phyloP scores from a whole-genome alignment of 768 basidiomycete species.

The Psilocybe sp. region DNA sequence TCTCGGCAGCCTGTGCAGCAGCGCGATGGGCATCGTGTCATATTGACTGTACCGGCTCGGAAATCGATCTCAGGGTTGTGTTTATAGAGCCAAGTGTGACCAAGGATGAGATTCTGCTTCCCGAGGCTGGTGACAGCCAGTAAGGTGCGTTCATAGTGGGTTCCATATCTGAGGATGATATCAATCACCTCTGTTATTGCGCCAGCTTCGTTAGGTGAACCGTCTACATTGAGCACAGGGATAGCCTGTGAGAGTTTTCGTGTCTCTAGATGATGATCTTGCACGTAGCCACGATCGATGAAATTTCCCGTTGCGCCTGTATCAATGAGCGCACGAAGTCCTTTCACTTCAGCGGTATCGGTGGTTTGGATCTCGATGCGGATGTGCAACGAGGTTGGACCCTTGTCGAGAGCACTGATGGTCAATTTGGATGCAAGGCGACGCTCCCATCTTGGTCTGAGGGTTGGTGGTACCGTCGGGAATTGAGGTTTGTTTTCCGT shows the following conservation, averaged over 20 bases:
- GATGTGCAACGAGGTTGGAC: not conserved
- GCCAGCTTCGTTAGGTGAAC: conserved; percentile 19
- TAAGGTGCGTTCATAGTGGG: conserved; percentile 15
- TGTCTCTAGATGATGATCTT: conserved; percentile 4
- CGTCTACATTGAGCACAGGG: conserved; percentile 21
- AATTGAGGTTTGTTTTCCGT: not conserved
- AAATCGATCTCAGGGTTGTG: conserved; percentile 24
- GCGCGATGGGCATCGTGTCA: conserved; percentile 14
- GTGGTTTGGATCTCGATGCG: conserved; percentile 1
- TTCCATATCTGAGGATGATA: conserved; percentile 12
- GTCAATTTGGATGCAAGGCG: not conserved
- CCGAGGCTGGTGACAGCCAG: conserved; percentile 20
- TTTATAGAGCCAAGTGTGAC: conserved; percentile 21
- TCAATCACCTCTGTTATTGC: conserved; percentile 15
- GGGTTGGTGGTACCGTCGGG: not conserved
- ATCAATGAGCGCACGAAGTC: conserved; percentile 11
- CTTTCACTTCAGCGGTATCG: conserved; percentile 2
- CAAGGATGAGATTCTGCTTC: conserved; percentile 17
- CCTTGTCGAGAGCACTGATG: not conserved
- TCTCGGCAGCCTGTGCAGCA: conserved; percentile 8
- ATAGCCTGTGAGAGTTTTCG: conserved; percentile 4
- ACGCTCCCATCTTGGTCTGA: not conserved
- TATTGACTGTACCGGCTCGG: conserved; percentile 14
- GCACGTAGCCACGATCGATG: conserved; percentile 6
- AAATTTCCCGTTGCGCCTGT: conserved; percentile 13